These are phyloP conservation scores for Lentinula sp. DNA, from an alignment of 768 basidiomycete genomes.

Conservation along the genomic window DNA sequence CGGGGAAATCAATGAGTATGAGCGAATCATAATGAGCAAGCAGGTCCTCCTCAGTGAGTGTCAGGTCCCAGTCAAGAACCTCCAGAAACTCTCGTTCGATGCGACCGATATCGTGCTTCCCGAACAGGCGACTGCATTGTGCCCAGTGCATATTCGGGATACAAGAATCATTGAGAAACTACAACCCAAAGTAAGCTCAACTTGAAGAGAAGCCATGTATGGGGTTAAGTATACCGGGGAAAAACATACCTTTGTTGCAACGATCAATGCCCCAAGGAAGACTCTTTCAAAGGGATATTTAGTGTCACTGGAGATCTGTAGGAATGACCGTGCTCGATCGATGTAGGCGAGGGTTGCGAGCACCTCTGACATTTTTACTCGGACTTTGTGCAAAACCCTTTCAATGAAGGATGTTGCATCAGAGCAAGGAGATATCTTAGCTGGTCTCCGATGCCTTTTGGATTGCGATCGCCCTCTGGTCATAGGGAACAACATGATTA, in stretches of 20 bases:
- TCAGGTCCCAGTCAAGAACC: slow-evolving; percentile 71
- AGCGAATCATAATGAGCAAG: slow-evolving; percentile 34
- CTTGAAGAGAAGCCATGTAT: no score
- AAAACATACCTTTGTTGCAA: slow-evolving; percentile 68
- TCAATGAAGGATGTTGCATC: slow-evolving; percentile 45
- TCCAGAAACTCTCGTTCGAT: slow-evolving; percentile 81
- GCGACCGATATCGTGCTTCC: slow-evolving; percentile 73
- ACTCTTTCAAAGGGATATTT: slow-evolving; percentile 84
- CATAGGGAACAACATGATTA: slow-evolving; percentile 34
- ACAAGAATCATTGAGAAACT: slow-evolving; percentile 86
- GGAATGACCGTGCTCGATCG: slow-evolving; percentile 66
- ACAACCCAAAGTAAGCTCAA: neutral
- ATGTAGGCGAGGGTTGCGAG: slow-evolving; percentile 74
- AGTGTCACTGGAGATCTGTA: slow-evolving; percentile 67
- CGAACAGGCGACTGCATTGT: slow-evolving; percentile 73
- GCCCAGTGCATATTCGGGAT: slow-evolving; percentile 90
- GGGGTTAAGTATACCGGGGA: neutral
- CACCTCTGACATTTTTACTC: slow-evolving; percentile 63
- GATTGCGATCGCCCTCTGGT: slow-evolving; percentile 40
- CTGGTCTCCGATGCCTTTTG: slow-evolving; percentile 44
- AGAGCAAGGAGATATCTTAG: slow-evolving; percentile 37
- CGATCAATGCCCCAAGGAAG: slow-evolving; percentile 82
- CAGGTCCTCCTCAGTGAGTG: slow-evolving; percentile 58
- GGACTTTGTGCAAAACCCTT: slow-evolving; percentile 65
- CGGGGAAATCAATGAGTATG: neutral